Conservation (phyloP, 225 moss, liverwort and hornwort genomes). For the Polytrichum commune region DNA sequence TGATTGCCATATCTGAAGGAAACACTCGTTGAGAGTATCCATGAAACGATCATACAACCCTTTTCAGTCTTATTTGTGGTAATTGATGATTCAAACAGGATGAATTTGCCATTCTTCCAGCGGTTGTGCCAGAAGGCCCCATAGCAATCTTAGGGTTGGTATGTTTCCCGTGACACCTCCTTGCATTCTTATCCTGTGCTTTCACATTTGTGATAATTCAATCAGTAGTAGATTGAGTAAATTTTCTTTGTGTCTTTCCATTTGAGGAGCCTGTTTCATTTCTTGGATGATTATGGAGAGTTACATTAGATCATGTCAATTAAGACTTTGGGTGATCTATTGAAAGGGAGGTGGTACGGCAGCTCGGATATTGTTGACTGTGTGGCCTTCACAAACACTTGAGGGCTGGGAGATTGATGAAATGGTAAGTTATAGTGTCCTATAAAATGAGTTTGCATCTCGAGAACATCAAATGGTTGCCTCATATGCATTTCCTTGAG, state of each 20-base stretch:
- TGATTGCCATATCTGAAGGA: too few species aligned
- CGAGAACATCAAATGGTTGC: too few species aligned
- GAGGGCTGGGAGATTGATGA: constrained; percentile 78
- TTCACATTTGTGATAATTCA: background rate
- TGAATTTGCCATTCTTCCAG: constrained; percentile 72
- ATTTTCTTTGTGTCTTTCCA: background rate
- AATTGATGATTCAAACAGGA: constrained; percentile 38
- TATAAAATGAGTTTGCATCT: background rate
- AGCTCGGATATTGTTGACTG: constrained; percentile 54
- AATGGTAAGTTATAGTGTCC: constrained; percentile 31
- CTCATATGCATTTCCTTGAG: too few species aligned
- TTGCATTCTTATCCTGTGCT: background rate
- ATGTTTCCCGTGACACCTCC: constrained; percentile 2
- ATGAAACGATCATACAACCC: background rate
- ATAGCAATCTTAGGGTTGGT: constrained; percentile 78
- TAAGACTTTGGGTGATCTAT: constrained; percentile 8
- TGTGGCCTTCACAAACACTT: constrained; percentile 64
- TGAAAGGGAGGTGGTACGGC: constrained; percentile 73
- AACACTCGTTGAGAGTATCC: too few species aligned
- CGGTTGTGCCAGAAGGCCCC: constrained; percentile 67
- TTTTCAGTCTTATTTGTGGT: background rate
- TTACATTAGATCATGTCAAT: too few species aligned
- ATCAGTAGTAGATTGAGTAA: too few species aligned
- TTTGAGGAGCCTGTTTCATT: background rate
- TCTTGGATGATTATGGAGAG: too few species aligned